Percentiles rank a stretch among this genome's conserved stretches.
Conservation (phyloP, 768 basidiomycete species). For the Leccinum incarnatum region DNA sequence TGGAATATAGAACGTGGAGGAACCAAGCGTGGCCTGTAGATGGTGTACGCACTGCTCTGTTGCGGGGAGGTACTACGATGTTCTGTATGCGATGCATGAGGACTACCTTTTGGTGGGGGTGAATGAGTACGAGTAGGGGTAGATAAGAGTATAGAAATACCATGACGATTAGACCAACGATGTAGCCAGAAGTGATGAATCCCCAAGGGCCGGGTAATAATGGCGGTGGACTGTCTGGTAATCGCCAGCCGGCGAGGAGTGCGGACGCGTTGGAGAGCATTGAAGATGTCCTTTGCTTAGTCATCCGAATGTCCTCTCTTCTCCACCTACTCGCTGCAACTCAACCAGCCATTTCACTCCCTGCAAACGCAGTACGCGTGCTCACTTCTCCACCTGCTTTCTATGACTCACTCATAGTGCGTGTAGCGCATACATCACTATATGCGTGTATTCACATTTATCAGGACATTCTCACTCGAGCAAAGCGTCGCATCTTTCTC, state of each 20-base stretch:
- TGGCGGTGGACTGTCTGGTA: background rate
- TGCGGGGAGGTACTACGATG: conserved; percentile 66
- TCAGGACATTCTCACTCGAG: conserved; percentile 76
- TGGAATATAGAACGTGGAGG: conserved; percentile 30
- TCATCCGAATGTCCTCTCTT: conserved; percentile 22
- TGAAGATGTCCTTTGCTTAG: conserved; percentile 16
- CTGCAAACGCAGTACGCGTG: conserved; percentile 49
- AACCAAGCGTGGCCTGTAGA: conserved; percentile 21
- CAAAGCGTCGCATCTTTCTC: conserved; percentile 77
- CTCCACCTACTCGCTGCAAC: conserved; percentile 28
- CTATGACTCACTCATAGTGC: conserved; percentile 50
- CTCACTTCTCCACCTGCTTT: conserved; percentile 60
- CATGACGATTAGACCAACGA: conserved; percentile 63
- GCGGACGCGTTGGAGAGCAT: conserved; percentile 5
- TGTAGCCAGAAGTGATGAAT: conserved; percentile 74
- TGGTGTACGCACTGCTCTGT: conserved; percentile 20
- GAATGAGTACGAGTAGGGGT: background rate
- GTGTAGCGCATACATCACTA: conserved; percentile 18
- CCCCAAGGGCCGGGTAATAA: conserved; percentile 60
- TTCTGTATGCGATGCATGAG: conserved; percentile 76
- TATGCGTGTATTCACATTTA: background rate
- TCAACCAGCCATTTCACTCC: conserved; percentile 49
- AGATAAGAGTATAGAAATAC: conserved; percentile 34
- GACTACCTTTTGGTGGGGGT: conserved; percentile 46
- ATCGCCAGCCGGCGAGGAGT: conserved; percentile 27